Base-by-base conservation (phyloP, 2,329 filamentous ascomycete genomes). In the Trichophyton verrucosum region DNA sequence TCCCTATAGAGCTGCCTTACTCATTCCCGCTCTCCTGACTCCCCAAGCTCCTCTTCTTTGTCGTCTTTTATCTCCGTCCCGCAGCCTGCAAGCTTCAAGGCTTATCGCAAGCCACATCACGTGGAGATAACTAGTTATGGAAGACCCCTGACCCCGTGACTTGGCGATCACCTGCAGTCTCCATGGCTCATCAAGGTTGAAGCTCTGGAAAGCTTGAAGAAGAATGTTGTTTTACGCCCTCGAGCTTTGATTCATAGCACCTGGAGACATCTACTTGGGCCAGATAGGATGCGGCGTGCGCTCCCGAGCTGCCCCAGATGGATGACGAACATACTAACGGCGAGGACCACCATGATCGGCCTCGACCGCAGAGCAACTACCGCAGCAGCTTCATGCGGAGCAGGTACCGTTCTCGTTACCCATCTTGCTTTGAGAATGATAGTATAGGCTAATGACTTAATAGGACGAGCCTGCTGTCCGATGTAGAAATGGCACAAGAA, bases 401-500 rank as follows among this genome's bases (percentile, higher is more conserved):
- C 73, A 75, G 74, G 74, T 69, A 65, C 40, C 38, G 27, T 20
- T 40, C 47, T 13, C 15, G 5, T 11, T 17, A 38, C 33, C 9
- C 13, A 15, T 8, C 51, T 17, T 9, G 51, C 5, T 38, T 36
- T 6, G 13, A 33, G 27, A 36, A 36, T 13, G 13, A 27, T 36
- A 33, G 15, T n/a, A 33, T 55, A 27, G n/a, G 15, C 27, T 36
- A 27, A 51, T 42, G 3, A 3, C 57, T 49, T 42, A 30, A 20
- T 57, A 64, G 64, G 36, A 66, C 61, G 24, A 95, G 89, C 74
- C 86, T 96, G 67, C 86, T 96, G 67, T 90, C 90, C 66, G 90
- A 96, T 74, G 91, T 97, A n/a, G 92, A 96, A 73, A 97, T 99
- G 94, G 92, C 94, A 20, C 90, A 95, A 58, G 89, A 96, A 72